Percentiles rank a stretch among this genome's conserved stretches.
phyloP scores from a whole-genome alignment of 2,329 filamentous ascomycete genomes.

The Ceratocystis variospora region DNA sequence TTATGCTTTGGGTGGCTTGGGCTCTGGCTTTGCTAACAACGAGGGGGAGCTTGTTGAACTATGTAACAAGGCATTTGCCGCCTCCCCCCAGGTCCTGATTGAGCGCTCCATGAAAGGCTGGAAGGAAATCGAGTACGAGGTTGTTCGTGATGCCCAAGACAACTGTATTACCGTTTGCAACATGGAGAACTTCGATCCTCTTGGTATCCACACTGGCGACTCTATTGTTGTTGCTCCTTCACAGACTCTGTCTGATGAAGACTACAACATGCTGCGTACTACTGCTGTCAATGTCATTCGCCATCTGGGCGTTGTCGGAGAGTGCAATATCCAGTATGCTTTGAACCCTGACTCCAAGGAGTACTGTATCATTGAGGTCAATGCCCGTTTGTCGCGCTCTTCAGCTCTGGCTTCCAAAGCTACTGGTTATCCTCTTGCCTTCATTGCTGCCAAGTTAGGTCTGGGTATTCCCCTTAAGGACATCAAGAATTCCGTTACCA shows the following conservation, averaged over 20 bases:
- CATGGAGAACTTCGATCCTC: constrained; percentile 99
- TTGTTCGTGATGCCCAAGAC: constrained; percentile 85
- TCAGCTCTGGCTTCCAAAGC: constrained; percentile 94
- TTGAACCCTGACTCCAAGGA: constrained; percentile 89
- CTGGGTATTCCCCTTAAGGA: constrained; percentile 90
- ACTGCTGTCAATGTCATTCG: constrained; percentile 95
- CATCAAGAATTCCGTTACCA: constrained; percentile 90
- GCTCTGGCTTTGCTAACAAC: constrained; percentile 89
- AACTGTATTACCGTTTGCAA: constrained; percentile 99
- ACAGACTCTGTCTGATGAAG: constrained; percentile 89
- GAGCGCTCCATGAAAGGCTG: constrained; percentile 99
- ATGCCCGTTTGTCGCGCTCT: constrained; percentile 86
- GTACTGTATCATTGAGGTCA: constrained; percentile 99
- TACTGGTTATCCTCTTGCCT: constrained; percentile 89
- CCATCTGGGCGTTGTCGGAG: constrained; percentile 90
- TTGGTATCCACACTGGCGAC: constrained; percentile 95
- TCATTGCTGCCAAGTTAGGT: constrained; percentile 92
- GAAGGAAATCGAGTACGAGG: constrained; percentile 99
- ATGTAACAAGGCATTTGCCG: constrained; percentile 88
- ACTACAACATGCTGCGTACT: constrained; percentile 98
- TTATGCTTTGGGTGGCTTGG: constrained; percentile 86
- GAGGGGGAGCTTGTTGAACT: constrained; percentile 69
- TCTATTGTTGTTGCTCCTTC: constrained; percentile 96
- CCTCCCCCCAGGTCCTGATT: constrained; percentile 88
- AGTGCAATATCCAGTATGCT: constrained; percentile 98